Base-by-base conservation (phyloP, 495 filamentous ascomycete genomes). In the Letharia lupina region DNA sequence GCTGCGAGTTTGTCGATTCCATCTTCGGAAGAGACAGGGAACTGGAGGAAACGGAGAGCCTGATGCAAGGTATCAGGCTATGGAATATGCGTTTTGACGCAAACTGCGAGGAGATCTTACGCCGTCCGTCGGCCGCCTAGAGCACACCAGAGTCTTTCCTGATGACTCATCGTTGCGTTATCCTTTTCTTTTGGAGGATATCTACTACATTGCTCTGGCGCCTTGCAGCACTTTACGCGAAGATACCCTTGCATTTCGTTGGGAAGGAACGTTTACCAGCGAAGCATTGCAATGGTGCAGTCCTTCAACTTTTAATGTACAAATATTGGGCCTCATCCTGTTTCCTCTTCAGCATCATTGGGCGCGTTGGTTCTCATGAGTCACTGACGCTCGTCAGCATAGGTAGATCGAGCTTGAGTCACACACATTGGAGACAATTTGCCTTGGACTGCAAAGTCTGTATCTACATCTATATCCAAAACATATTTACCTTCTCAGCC, bases 71-170 rank as follows among this genome's bases (percentile, higher is more conserved):
- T 62, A 88, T 97, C 74, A 86, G 89, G n/a, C 82, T 93, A 15
- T 98, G 94, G 93, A 91, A 89, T 73, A 86, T 96, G 79, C 87
- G 94, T 31, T 98, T 97, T 73, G 93, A 97, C 73, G 90, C 90
- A 73, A 96, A 97, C 81, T 96, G 91, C 79, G 93, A 97, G 72
- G 89, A 91, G 12, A 94, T 97, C 64, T 79, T 98, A 62, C 84
- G 84, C 71, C 80, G 80, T 69, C 82, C 84, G 9, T 71, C 61
- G 67, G 64, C 58, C n/a, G 35, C 58, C 58, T 66, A 66, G 58
- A 54, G 47, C 2, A 54, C 18, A 23, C 56, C 13, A 10, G 40
- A 15, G 52, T 45, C 39, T 48, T 65, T 47, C 1, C 11, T 8
- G 9, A 50, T 60, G 63, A 65, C 56, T 65, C 52, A 65, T 65